Evolutionary conservation across 768 basidiomycete genomes (phyloP), one percentile per base, ranked within the genome.

Genomic region (Sutorius australiensis): DNA sequence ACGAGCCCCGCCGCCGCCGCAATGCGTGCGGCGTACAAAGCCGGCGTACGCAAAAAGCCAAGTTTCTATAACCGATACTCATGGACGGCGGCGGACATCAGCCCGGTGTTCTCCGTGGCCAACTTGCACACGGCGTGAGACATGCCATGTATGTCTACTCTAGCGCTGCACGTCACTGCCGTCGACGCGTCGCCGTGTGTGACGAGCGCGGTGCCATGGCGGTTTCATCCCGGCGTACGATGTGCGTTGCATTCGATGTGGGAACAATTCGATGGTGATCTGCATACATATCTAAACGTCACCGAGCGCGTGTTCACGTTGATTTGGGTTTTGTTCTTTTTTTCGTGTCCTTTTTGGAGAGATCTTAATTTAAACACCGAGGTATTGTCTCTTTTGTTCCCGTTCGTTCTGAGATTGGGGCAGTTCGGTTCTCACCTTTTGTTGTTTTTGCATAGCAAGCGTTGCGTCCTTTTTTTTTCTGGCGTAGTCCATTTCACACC

Each of bases 21-120:
- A 33, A 67, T 70, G 62, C 67, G 69, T 1, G 70, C 70, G 2
- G 69, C 69, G 3, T 70, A 70, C 55, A 45, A 61, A 30, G 69
- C 60, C 0, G 62, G 69, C 31, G 57, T 67, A 11, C 69, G 69
- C 58, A 72, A 70, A 44, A 70, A 70, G 51, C 63, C 58, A 41
- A 72, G 70, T 46, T 69, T 69, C 41, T 58, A 61, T 28, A 62
- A 42, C 33, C 63, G 69, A 33, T 48, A 59, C 13, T 70, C 69
- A 30, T 70, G 68, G 67, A 65, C 59, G 40, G 55, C 59, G 40
- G 55, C 57, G 5, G 60, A 71, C n/a, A 36, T 43, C 39, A 63
- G 60, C 21, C 61, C 68, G 3, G 45, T 51, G 37, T 58, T 65
- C n/a, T 66, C 65, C 8, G 50, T 55, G 48, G 50, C 56, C 46